Evolutionary conservation across 306 rosid species (phyloP).

Genomic region (Vachellia pachyceras): DNA sequence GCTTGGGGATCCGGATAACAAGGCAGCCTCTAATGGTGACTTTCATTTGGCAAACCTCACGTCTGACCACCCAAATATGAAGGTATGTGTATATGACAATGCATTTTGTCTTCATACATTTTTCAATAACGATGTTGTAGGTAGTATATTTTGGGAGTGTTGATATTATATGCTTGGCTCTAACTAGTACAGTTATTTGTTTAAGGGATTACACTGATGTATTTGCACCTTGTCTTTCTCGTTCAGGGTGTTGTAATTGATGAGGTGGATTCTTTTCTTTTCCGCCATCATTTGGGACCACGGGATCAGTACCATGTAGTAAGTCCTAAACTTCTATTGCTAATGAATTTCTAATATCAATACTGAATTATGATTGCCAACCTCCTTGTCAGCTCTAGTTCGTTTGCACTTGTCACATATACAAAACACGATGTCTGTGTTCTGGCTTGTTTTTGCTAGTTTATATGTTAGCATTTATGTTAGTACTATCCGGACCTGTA

Average conservation of each 20-base stretch:
- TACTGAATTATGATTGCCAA: not conserved
- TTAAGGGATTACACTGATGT: constrained; percentile 1
- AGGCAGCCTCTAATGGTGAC: constrained; percentile 94
- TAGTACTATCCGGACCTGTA: not conserved
- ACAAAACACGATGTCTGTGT: not conserved
- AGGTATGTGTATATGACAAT: constrained; percentile 52
- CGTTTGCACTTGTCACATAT: not conserved
- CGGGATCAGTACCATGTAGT: constrained; percentile 92
- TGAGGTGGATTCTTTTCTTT: constrained; percentile 95
- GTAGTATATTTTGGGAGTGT: constrained; percentile 1
- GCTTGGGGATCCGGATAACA: constrained; percentile 97
- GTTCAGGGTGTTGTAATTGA: constrained; percentile 86
- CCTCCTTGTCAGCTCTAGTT: not conserved
- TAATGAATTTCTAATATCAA: constrained; percentile 3
- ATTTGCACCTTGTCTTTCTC: constrained; percentile 5
- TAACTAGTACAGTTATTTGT: constrained; percentile 1
- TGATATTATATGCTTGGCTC: not conserved
- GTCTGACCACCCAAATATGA: constrained; percentile 96
- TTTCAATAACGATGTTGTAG: not conserved
- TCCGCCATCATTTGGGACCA: constrained; percentile 83
- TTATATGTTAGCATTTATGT: not conserved
- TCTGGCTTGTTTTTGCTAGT: constrained; percentile 1
- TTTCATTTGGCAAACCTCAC: constrained; percentile 85
- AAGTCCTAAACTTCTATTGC: constrained; percentile 43
- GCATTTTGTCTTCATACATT: not conserved